Base-by-base conservation (phyloP, 139 green algal species). In the Protoeuglena noctilucae region DNA sequence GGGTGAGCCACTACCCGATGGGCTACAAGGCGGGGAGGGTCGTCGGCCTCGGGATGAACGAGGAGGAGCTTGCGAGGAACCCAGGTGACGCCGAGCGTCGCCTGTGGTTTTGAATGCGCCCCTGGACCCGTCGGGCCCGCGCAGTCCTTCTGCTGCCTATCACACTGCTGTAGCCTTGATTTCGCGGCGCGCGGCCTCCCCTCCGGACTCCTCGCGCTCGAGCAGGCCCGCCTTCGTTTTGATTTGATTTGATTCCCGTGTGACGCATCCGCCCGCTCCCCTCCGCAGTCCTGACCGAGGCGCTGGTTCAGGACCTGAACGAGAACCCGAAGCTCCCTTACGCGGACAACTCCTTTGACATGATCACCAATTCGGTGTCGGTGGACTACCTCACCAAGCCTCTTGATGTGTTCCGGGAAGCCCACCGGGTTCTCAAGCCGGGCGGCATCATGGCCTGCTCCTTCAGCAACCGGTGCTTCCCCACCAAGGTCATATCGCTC, bases 381-480 rank as follows among this genome's bases (percentile, higher is more conserved):
- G 68, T 79, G 25, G 84, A 93, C 62, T 92, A 92, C 69, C 66
- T 93, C 2, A 82, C 65, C 28, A 77, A 71, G 53, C 82, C 82
- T 4, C 47, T 88, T 24, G 74, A 86, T 56, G 51, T 85, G 41
- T 81, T 86, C 53, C 59, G 68, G 48, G 84, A 94, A 64, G 85
- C 92, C 57, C 70, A 85, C 49, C 59, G 84, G 0, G 78, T 87
- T 24, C 69, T 94, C 4, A 92, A 92, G 61, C 82, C 82, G 0
- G 84, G 84, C 0, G 84, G 84, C 29, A 63, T 68, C 2, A 77
- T 77, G 1, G 66, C 75, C 48, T 89, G 90, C 81, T 78, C 61
- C 40, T 93, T 93, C 63, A 78, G 66, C 40, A 93, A 93, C 73
- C 62, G 86, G 26, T 95, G 84, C 69, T 95, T 95, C 64, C 84